A percentile compares a stretch with the other conserved stretches of the same genome.
phyloP scores from a whole-genome alignment of 129 eudicot genomes.

The Flaveria bidentis region DNA sequence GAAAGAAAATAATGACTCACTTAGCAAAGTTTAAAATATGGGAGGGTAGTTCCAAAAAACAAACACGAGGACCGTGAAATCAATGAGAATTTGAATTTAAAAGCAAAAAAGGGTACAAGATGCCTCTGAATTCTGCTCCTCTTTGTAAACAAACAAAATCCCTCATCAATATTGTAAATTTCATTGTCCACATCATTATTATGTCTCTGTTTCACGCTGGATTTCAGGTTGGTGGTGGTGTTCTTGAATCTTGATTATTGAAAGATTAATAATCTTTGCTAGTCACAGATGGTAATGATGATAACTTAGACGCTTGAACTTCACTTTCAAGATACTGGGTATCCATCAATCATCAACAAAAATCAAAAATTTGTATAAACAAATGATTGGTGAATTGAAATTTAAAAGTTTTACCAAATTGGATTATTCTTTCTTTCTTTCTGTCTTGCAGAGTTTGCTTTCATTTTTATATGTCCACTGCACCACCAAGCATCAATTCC shows the following conservation, averaged over 20 bases:
- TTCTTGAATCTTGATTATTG: conserved; percentile 35
- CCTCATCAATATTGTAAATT: conserved; percentile 5
- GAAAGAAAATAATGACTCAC: not conserved
- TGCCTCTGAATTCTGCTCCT: conserved; percentile 36
- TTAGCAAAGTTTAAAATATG: conserved; percentile 16
- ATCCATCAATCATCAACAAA: conserved; percentile 59
- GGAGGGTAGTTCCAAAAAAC: conserved; percentile 37
- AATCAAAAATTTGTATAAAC: conserved; percentile 38
- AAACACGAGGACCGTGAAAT: conserved; percentile 39
- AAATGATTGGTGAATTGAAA: conserved; percentile 49
- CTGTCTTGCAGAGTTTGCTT: conserved; percentile 20
- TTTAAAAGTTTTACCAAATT: conserved; percentile 42
- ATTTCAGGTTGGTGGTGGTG: conserved; percentile 24
- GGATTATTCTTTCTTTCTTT: conserved; percentile 44
- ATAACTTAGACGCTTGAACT: conserved; percentile 43
- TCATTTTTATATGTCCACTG: conserved; percentile 46
- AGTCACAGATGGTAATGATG: conserved; percentile 34
- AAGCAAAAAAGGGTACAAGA: conserved; percentile 33
- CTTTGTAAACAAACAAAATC: conserved; percentile 42
- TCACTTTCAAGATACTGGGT: conserved; percentile 64
- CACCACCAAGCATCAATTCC: conserved; percentile 62
- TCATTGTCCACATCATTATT: not conserved
- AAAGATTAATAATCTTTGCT: conserved; percentile 29
- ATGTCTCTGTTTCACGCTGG: conserved; percentile 34
- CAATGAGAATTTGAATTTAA: conserved; percentile 33